Base-by-base conservation (phyloP, 495 filamentous ascomycete species). In the Aspergillus cavernicola region DNA sequence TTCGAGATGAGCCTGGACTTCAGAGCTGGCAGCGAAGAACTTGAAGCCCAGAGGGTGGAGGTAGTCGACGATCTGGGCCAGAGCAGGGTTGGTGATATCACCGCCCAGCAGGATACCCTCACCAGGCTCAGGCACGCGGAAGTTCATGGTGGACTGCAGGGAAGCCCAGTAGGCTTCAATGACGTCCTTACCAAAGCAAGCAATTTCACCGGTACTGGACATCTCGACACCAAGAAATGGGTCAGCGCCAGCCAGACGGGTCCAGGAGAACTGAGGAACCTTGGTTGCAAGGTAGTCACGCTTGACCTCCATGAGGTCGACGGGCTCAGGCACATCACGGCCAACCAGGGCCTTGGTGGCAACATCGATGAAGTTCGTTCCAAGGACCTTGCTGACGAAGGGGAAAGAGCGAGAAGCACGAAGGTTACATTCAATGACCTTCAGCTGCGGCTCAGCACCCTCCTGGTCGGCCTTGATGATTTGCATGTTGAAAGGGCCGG, bases 401-500 rank as follows among this genome's bases (percentile, higher is more conserved):
- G 93, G 93, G 84, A 97, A 97, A 2, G 92, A 97, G 33, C 92
- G 90, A 40, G 92, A 97, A 37, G 93, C 93, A 60, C 92, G 93
- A 56, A 97, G 86, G 68, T 97, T 97, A 79, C 92, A 97, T 75
- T 97, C 92, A 58, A 97, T 97, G 61, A 97, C 92, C 78, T 97
- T 97, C 42, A 97, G 81, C 44, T 76, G 70, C 16, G 87, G 82
- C 58, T 88, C 81, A 23, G 82, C 85, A 42, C 84, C 85, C 50
- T 86, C 85, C 56, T 67, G 59, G 4, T 86, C 76, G 37, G 89
- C 91, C 75, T 96, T 96, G 81, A 97, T 97, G 72, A 97, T 95
- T 73, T 97, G 92, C 93, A 97, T 97, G 79, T 97, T 97, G 83
- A 97, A 97, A 31, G 92, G 92, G 36, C 92, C 92, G 15, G 90